These are phyloP conservation scores for Halophytophthora polymorphica DNA, from an alignment of 352 stramenopile species.

Conservation along the genomic window DNA sequence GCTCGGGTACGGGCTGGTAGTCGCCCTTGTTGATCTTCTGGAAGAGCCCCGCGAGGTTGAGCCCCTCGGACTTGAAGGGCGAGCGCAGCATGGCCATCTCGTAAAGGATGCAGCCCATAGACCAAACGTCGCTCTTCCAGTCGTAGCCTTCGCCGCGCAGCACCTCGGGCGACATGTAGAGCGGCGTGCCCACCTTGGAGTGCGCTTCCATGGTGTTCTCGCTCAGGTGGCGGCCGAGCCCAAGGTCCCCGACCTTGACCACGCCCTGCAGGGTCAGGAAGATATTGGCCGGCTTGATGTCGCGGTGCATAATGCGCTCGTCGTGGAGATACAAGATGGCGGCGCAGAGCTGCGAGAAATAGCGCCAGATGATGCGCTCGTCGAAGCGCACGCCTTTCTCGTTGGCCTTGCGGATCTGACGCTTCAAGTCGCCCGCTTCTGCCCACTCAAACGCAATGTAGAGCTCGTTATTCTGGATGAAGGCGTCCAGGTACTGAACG, in stretches of 20 bases:
- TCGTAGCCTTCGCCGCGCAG: slow-evolving; percentile 92
- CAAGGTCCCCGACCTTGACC: slow-evolving; percentile 88
- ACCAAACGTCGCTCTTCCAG: slow-evolving; percentile 96
- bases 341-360: slow-evolving; percentile 88
- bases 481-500: slow-evolving; percentile 91
- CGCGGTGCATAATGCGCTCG: slow-evolving; percentile 91
- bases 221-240: slow-evolving; percentile 72
- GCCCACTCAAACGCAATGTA: slow-evolving; percentile 95
- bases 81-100: slow-evolving; percentile 93
- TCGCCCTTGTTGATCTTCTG: slow-evolving; percentile 90
- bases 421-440: slow-evolving; percentile 91
- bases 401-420: slow-evolving; percentile 89
- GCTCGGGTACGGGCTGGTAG: slow-evolving; percentile 53
- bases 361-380: slow-evolving; percentile 92
- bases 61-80: slow-evolving; percentile 91
- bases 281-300: slow-evolving; percentile 94
- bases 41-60: slow-evolving; percentile 91
- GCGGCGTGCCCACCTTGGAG: slow-evolving; percentile 91
- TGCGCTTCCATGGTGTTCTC: slow-evolving; percentile 81
- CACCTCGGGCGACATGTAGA: slow-evolving; percentile 96
- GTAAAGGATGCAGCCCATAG: slow-evolving; percentile 94
- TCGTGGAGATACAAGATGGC: slow-evolving; percentile 88
- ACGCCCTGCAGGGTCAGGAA: slow-evolving; percentile 89
- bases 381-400: slow-evolving; percentile 84
- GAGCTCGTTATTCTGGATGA: slow-evolving; percentile 89